Evolutionary conservation across 768 basidiomycete species (phyloP), one percentile per base, ranked within the genome.

Genomic region (Psilocybe sp.): DNA sequence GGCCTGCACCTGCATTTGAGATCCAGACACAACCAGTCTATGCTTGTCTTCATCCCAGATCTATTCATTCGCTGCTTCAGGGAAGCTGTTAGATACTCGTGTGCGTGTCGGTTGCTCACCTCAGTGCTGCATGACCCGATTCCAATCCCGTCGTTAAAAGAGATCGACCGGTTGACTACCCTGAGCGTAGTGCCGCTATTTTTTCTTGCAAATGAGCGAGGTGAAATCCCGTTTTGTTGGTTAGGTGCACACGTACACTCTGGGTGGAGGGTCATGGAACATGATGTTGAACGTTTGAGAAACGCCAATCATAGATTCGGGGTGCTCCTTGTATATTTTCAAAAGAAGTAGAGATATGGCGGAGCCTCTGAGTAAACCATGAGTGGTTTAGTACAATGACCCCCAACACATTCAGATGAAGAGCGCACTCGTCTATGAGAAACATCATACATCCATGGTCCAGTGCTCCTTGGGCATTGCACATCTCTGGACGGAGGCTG

Each of bases 141-240:
- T 9, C 63, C 59, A 18, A 56, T 49, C 16, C 55, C 59, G 1
- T 46, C 33, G 0, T 51, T 50, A 13, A 55, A 40, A 7, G 58
- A 50, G n/a, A 66, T 46, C 3, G 62, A 63, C n/a, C 63, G 56
- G 37, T 49, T 66, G 11, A 63, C 44, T 5, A 65, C 56, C 38
- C 40, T 49, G n/a, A 59, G 48, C 41, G 35, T 57, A 10, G 47
- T 38, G 14, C 56, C 56, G 8, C 59, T 59, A 32, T 33, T 47
- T 16, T 12, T 10, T 14, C 3, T 20, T 40, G 19, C 2, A 10
- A 23, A 36, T 18, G 32, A 13, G 33, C 13, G 15, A 12, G 12
- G 2, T 16, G 32, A 38, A n/a, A 12, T 10, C 10, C 11, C 12
- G 14, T n/a, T 10, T 14, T 18, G 11, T 36, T 11, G 11, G 2